Base-by-base conservation (phyloP, 1,284 basidiomycete species). In the Neolentinus lepideus region DNA sequence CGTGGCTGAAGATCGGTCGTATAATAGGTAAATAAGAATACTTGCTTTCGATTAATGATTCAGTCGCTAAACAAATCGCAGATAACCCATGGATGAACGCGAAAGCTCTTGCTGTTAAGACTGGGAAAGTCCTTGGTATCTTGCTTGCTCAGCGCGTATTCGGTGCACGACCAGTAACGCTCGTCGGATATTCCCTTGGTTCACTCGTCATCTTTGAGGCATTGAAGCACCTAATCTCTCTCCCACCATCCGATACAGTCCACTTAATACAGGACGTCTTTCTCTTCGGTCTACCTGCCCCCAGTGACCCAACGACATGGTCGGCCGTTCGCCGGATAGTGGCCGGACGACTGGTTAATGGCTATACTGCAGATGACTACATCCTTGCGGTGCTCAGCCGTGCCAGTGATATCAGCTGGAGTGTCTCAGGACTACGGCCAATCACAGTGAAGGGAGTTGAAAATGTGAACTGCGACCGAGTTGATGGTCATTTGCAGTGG, bases 371-470 rank as follows among this genome's bases (percentile, higher is more conserved):
- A 57, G 76, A 83, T 59, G 88, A 91, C 64, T 91, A 89, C 73
- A 78, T 91, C 53, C 75, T 92, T 45, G 87, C 85, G 0, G 81
- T 90, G 56, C 77, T 91, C 4, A 85, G 84, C 57, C 77, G 88
- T 35, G 79, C 81, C 14, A 83, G 85, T 1, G 74, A 77, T 35
- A 80, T 76, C 38, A 82, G 77, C 22, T 87, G 85, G 76, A 79
- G 77, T 9, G 83, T 90, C 8, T 87, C 88, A 3, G 88, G 89
- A 2, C 69, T 91, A 31, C 68, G 81, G 56, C 74, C 80, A 2
- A 81, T 91, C 3, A 74, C 75, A 21, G 81, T 87, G 0, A 77
- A 80, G 54, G 86, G 87, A 1, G 72, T 90, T 26, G 88, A 91
- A 67, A 90, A 91, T 63, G 70, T 90, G 50, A 75, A 81, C 22